A percentile compares a stretch with the other conserved stretches of the same genome.
Evolutionary conservation across 148 eudicot species (phyloP).

Genomic region (Arctostaphylos glauca): DNA sequence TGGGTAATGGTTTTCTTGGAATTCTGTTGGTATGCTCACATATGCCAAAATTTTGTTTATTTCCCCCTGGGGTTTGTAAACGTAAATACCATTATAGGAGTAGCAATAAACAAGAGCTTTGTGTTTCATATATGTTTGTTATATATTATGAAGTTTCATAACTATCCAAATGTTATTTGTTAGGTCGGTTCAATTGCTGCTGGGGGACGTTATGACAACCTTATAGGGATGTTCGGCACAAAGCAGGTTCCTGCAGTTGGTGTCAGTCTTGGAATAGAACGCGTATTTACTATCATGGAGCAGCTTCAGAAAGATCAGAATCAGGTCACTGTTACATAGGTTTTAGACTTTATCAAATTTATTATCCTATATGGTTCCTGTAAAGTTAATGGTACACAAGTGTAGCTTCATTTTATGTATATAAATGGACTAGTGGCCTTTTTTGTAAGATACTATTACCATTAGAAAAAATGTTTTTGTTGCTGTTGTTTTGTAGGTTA

Average conservation of each 20-base stretch:
- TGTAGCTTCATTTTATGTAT: not conserved
- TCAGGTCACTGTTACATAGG: conserved; percentile 42
- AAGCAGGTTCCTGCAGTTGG: conserved; percentile 96
- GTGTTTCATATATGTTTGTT: not conserved
- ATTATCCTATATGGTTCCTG: not conserved
- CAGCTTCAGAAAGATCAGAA: conserved; percentile 73
- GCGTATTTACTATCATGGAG: conserved; percentile 95
- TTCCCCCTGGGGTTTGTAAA: not conserved
- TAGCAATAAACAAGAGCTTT: not conserved
- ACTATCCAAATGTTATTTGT: conserved; percentile 10
- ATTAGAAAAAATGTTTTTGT: not conserved
- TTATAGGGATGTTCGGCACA: conserved; percentile 90
- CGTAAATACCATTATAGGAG: not conserved
- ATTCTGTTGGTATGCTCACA: not conserved
- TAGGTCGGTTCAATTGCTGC: conserved; percentile 99
- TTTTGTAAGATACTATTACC: not conserved
- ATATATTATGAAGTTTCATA: not conserved
- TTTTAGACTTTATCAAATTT: not conserved
- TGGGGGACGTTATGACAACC: conserved; percentile 96
- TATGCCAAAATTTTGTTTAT: not conserved
- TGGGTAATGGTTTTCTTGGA: not conserved
- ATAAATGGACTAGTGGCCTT: not conserved
- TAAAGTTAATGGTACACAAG: not conserved
- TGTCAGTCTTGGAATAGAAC: conserved; percentile 90
- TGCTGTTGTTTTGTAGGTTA: conserved; percentile 39